Percentiles rank a stretch among this genome's conserved stretches.
phyloP scores from a whole-genome alignment of 208 protist genomes.

The Tritrichomonas foetus region DNA sequence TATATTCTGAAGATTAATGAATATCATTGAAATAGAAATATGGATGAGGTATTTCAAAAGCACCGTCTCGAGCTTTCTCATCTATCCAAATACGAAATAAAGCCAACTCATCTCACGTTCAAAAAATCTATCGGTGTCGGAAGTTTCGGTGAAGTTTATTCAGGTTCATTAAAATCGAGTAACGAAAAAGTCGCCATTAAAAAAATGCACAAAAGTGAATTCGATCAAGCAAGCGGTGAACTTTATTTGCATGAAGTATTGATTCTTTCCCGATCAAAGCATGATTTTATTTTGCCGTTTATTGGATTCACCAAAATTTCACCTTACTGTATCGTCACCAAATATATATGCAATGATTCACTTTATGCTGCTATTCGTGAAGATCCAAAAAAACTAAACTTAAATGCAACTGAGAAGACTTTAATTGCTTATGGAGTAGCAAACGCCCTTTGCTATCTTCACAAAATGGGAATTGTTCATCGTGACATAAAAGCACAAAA shows the following conservation, averaged over 20 bases:
- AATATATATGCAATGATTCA: background rate
- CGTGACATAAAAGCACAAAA: background rate
- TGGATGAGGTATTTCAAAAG: too few species aligned
- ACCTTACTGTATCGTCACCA: background rate
- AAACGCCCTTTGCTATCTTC: background rate
- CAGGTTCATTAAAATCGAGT: background rate
- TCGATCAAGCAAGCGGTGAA: background rate
- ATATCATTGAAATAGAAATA: too few species aligned
- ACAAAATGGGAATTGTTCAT: background rate
- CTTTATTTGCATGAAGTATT: background rate
- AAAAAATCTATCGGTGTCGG: background rate
- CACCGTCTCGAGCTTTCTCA: too few species aligned
- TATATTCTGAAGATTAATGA: too few species aligned
- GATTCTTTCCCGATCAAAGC: background rate
- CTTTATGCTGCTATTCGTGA: background rate
- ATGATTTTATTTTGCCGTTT: slow-evolving; percentile 1
- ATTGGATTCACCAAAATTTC: background rate
- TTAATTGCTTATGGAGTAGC: background rate
- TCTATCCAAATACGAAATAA: too few species aligned
- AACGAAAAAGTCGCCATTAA: background rate
- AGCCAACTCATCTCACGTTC: background rate
- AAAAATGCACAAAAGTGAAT: background rate
- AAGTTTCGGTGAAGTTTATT: background rate
- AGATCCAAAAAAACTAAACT: background rate
- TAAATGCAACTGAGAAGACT: background rate